These are phyloP conservation scores for Mallotus repandus DNA, from an alignment of 441 rosid species.

Conservation along the genomic window DNA sequence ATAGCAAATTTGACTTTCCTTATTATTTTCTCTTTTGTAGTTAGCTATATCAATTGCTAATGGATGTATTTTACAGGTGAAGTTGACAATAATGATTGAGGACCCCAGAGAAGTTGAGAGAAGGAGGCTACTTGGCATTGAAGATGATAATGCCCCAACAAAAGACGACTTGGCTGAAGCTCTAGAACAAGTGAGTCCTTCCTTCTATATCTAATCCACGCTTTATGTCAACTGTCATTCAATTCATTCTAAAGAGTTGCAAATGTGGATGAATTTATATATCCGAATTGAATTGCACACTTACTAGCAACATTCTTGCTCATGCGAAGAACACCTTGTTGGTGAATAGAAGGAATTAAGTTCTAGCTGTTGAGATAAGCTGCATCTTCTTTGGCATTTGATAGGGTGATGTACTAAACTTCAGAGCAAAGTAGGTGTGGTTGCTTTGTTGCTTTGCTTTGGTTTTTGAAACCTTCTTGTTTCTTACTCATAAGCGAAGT, in stretches of 20 bases:
- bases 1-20: too few species aligned
- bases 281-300: not conserved
- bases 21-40: not conserved
- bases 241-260: not conserved
- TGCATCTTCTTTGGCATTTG: not conserved
- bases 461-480: too few species aligned
- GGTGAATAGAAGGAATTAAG: not conserved
- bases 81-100: slow-evolving; percentile 77
- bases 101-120: slow-evolving; percentile 89
- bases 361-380: not conserved
- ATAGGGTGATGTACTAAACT: not conserved
- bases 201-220: not conserved
- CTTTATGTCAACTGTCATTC: not conserved
- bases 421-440: not conserved
- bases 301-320: not conserved
- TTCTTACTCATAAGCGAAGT: too few species aligned
- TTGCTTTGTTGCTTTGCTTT: too few species aligned
- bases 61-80: slow-evolving; percentile 40
- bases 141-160: slow-evolving; percentile 68
- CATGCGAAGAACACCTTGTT: not conserved
- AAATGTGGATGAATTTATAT: not conserved
- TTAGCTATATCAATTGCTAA: not conserved
- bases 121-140: slow-evolving; percentile 78
- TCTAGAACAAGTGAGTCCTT: slow-evolving; percentile 53
- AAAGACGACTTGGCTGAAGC: slow-evolving; percentile 86